Percentiles rank a stretch among this genome's conserved stretches.
Evolutionary conservation across 768 basidiomycete genomes (phyloP).

Genomic region (Rossbeevera mucosa): DNA sequence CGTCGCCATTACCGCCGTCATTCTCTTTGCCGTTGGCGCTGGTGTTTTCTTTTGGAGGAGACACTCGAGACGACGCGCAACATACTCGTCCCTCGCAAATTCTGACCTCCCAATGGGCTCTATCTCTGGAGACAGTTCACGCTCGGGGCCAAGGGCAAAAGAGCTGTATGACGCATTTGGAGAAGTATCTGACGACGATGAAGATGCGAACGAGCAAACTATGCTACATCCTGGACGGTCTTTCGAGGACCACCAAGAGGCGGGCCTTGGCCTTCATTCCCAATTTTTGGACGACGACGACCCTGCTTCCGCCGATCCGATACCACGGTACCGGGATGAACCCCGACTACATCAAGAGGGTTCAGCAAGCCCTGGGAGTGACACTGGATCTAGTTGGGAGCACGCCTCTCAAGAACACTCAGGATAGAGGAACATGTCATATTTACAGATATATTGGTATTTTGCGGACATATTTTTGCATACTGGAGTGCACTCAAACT

Average conservation of each 20-base stretch:
- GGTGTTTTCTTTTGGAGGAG: constrained; percentile 82
- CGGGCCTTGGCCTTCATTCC: constrained; percentile 60
- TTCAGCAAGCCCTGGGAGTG: constrained; percentile 34
- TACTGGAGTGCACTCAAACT: constrained; percentile 12
- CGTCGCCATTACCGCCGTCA: constrained; percentile 72
- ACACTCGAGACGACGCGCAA: constrained; percentile 35
- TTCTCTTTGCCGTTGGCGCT: constrained; percentile 64
- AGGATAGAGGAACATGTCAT: constrained; percentile 9
- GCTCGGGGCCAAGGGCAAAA: constrained; percentile 55
- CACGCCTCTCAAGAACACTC: constrained; percentile 48
- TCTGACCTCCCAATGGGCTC: constrained; percentile 79
- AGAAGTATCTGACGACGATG: constrained; percentile 80
- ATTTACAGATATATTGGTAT: constrained; percentile 17
- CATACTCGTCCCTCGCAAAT: constrained; percentile 57
- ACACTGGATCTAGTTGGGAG: constrained; percentile 67
- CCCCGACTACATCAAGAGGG: constrained; percentile 32
- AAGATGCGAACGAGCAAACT: constrained; percentile 71
- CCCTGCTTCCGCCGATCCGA: constrained; percentile 29
- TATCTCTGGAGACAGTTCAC: constrained; percentile 41
- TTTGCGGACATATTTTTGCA: constrained; percentile 18
- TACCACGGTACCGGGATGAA: constrained; percentile 48
- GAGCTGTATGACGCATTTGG: constrained; percentile 98
- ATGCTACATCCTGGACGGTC: constrained; percentile 44
- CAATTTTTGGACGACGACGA: constrained; percentile 83
- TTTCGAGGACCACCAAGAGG: constrained; percentile 33